Conservation (phyloP, 768 basidiomycete genomes). For the Mycena metata region DNA sequence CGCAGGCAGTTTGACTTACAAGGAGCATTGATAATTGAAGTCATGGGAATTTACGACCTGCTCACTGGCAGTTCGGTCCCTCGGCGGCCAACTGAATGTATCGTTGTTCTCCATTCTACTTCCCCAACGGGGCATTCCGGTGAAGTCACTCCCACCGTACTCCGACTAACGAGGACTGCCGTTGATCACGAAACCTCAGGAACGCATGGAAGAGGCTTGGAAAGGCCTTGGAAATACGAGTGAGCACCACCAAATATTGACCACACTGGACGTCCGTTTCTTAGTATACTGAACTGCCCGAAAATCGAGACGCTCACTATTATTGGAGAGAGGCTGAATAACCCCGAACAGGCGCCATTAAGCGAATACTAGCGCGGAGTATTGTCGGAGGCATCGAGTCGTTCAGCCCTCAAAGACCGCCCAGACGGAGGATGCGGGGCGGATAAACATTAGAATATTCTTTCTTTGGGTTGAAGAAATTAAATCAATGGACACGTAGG, state of each 20-base stretch:
- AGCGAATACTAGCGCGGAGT: constrained; percentile 1
- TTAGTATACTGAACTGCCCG: constrained; percentile 8
- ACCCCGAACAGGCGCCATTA: no score
- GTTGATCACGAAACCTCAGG: constrained; percentile 7
- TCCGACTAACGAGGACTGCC: constrained; percentile 7
- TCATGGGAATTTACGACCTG: constrained; percentile 12
- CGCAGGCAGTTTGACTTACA: constrained; percentile 10
- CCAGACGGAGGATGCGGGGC: no score
- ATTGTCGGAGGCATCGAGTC: constrained; percentile 2
- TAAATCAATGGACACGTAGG: no score
- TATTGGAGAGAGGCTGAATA: no score
- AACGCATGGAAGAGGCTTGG: no score
- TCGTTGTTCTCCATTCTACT: constrained; percentile 8
- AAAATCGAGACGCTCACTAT: no score
- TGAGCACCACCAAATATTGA: constrained; percentile 11
- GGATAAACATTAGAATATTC: no score
- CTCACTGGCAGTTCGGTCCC: constrained; percentile 9
- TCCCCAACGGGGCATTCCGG: constrained; percentile 5
- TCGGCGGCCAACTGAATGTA: background rate
- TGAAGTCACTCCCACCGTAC: constrained; percentile 7
- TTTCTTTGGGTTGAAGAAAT: no score
- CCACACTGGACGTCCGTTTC: constrained; percentile 3
- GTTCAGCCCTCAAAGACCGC: constrained; percentile 1
- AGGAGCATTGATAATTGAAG: constrained; percentile 14
- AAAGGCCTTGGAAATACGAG: no score